Percentiles rank a stretch among this genome's conserved stretches.
These are phyloP conservation scores for Brasenia schreberi DNA, from an alignment of 164 flowering plant species.

Conservation along the genomic window DNA sequence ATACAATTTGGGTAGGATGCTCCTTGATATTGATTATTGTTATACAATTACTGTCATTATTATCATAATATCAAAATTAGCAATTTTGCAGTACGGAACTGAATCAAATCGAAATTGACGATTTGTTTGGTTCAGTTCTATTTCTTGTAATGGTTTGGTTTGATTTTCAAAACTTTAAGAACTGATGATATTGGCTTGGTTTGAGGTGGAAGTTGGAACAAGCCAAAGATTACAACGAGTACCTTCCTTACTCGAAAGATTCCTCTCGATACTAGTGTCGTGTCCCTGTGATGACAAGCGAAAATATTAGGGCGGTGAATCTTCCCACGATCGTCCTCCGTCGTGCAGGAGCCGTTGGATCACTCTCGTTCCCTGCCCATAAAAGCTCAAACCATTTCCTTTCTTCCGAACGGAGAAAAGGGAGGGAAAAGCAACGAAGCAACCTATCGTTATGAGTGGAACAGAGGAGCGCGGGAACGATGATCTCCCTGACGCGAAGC, in stretches of 20 bases:
- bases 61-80: no score
- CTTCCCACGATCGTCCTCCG: not conserved
- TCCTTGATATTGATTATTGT: no score
- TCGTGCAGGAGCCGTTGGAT: conserved; percentile 2
- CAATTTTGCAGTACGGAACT: no score
- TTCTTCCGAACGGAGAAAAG: not conserved
- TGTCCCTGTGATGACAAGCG: no score
- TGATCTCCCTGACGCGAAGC: conserved; percentile 2
- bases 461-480: not conserved
- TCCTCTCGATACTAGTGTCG: not conserved
- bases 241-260: not conserved
- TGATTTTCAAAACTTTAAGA: no score
- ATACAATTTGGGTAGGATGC: no score
- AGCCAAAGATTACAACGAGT: not conserved
- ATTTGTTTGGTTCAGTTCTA: no score
- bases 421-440: conserved; percentile 2
- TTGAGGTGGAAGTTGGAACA: not conserved
- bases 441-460: not conserved
- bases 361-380: not conserved
- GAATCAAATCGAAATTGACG: no score
- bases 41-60: no score
- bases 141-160: no score
- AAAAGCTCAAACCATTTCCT: not conserved
- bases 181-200: no score
- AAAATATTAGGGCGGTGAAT: no score